These are phyloP conservation scores for Exophiala bonariae DNA, from an alignment of 2,329 filamentous ascomycete species.

Conservation along the genomic window DNA sequence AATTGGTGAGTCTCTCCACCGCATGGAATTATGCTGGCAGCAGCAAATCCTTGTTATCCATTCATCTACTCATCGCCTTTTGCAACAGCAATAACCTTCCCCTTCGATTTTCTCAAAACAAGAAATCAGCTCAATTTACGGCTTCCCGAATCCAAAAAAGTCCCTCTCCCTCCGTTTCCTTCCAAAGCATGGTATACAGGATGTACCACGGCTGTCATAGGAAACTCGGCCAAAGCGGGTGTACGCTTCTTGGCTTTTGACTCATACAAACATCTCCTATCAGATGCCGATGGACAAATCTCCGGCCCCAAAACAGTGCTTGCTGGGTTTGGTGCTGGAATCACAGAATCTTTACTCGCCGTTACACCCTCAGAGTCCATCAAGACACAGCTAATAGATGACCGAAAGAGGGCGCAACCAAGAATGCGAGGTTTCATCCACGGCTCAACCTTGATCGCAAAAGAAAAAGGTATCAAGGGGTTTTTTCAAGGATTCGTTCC, in stretches of 20 bases:
- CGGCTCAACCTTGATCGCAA: constrained; percentile 80
- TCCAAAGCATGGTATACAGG: constrained; percentile 89
- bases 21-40: not conserved
- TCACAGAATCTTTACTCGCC: constrained; percentile 88
- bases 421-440: constrained; percentile 90
- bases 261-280: constrained; percentile 81
- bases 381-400: constrained; percentile 97
- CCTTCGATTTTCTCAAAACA: constrained; percentile 95
- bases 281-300: constrained; percentile 82
- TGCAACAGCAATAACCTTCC: constrained; percentile 77
- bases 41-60: constrained; percentile 19
- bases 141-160: constrained; percentile 77
- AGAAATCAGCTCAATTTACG: constrained; percentile 87
- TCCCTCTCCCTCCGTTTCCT: constrained; percentile 93
- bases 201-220: constrained; percentile 94
- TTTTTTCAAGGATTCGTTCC: constrained; percentile 98
- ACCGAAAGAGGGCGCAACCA: constrained; percentile 81
- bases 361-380: constrained; percentile 98
- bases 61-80: no score
- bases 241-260: constrained; percentile 97
- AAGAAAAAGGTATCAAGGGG: constrained; percentile 82
- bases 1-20: constrained; percentile 63
- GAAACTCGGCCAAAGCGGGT: constrained; percentile 93
- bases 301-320: constrained; percentile 88
- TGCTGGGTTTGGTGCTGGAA: constrained; percentile 89